Conservation (phyloP, 1,284 basidiomycete species). For the Puccinia hordei region DNA sequence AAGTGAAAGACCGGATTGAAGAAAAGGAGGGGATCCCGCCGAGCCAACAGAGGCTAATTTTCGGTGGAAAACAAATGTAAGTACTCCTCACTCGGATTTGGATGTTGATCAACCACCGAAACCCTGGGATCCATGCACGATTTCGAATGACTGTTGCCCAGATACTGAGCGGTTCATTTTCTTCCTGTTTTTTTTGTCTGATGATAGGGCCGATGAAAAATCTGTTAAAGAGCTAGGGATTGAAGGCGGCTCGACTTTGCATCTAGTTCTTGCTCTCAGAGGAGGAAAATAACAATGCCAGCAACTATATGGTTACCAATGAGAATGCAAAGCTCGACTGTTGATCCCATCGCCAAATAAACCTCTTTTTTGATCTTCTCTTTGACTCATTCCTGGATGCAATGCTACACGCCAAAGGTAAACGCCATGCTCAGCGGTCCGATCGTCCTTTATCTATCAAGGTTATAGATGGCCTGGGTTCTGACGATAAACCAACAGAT, state of each 20-base stretch:
- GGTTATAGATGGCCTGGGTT: no score
- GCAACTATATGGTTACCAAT: background rate
- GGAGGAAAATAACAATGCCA: slow-evolving; percentile 26
- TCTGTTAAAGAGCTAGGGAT: slow-evolving; percentile 59
- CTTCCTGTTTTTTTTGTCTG: background rate
- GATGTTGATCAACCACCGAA: background rate
- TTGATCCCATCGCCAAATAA: background rate
- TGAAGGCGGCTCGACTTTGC: slow-evolving; percentile 58
- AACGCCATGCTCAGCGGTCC: background rate
- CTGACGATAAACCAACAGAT: no score
- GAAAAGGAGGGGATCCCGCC: slow-evolving; percentile 99
- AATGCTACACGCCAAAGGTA: background rate
- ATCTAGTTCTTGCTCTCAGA: slow-evolving; percentile 54
- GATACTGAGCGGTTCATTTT: background rate
- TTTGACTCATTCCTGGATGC: background rate
- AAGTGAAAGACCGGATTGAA: slow-evolving; percentile 98
- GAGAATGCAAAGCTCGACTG: background rate
- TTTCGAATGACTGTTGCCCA: background rate
- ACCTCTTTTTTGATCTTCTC: background rate
- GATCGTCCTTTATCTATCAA: no score
- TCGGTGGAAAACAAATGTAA: slow-evolving; percentile 90
- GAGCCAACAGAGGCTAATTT: slow-evolving; percentile 93
- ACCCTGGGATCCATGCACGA: background rate
- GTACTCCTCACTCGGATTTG: slow-evolving; percentile 56
- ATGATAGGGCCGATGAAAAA: slow-evolving; percentile 59